A percentile compares a stretch with the other conserved stretches of the same genome.
Conservation (phyloP, 768 basidiomycete species). For the Phallus indusiatus region DNA sequence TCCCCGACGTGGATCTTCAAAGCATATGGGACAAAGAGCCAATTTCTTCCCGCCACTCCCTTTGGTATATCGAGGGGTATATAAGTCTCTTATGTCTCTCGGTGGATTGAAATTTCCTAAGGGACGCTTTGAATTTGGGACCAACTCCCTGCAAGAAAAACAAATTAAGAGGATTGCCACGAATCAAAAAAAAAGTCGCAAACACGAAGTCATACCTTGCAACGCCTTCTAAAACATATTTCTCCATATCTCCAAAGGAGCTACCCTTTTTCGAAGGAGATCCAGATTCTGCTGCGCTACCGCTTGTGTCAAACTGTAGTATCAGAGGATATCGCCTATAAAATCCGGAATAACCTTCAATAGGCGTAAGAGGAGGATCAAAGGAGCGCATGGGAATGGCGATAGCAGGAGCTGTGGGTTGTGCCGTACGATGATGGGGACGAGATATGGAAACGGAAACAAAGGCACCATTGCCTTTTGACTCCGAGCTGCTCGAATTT, state of each 20-base stretch:
- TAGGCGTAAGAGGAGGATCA: not conserved
- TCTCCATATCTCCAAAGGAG: not conserved
- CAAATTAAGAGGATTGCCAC: not conserved
- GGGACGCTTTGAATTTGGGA: slow-evolving; percentile 6
- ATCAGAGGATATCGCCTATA: slow-evolving; percentile 7
- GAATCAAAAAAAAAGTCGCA: not conserved
- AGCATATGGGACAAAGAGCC: slow-evolving; percentile 71
- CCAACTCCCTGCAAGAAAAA: not conserved
- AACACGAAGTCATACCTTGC: not conserved
- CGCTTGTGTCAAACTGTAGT: not conserved
- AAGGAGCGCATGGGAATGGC: not conserved
- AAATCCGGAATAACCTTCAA: slow-evolving; percentile 5
- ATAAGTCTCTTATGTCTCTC: slow-evolving; percentile 53
- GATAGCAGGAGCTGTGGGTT: not conserved
- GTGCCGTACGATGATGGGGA: slow-evolving; percentile 3
- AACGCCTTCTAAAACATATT: not conserved
- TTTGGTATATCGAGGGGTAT: slow-evolving; percentile 70
- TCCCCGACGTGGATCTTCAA: slow-evolving; percentile 48
- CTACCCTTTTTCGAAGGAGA: not conserved
- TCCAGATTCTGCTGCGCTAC: not conserved
- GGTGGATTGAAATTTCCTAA: slow-evolving; percentile 41
- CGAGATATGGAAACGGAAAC: not conserved
- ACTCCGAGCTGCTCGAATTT: not conserved
- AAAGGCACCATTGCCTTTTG: not conserved
- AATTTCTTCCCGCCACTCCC: slow-evolving; percentile 61